Base-by-base conservation (phyloP, 1,139 yeast species). In the Taphrina betulina region DNA sequence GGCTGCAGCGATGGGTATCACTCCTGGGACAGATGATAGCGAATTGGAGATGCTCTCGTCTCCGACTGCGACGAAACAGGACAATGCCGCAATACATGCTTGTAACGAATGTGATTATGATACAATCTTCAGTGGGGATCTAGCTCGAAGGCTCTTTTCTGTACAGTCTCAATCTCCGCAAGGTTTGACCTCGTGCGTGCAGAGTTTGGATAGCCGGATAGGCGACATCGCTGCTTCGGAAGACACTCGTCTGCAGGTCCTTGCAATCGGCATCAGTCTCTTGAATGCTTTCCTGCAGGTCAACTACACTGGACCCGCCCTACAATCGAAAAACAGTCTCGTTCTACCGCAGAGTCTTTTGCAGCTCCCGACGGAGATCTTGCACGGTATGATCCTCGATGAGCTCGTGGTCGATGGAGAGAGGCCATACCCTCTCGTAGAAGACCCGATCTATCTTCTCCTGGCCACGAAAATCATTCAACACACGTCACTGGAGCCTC, bases 231-330 rank as follows among this genome's bases (percentile, higher is more conserved):
- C 29, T 16, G 14, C 2, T 2, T 2, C 23, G 14, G 22, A n/a
- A n/a, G 20, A 38, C 5, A 28, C 33, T 31, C 36, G 31, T 4
- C 28, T 29, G 8, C 28, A 34, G 8, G 16, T 60, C 8, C 52
- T 60, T 12, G 45, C 28, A 7, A 34, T 60, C 5, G 71, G 66
- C 1, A 59, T 65, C 56, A 75, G 84, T 0, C 71, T 81, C 3
- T 71, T 88, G 35, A 89, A 88, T 65, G 68, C 79, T 1, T 90
- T 85, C 66, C 71, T 85, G 20, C 95, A 88, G 66, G 71, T 78
- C 54, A 90, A 90, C 67, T 86, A 77, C 67, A 87, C 96, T 0
- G 97, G 97, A 2, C 97, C 97, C 1, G 75, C 76, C 23, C 66
- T 81, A 0, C 74, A 75, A 0, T 65, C 72, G 35, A 70, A 69